These are phyloP conservation scores for Darksidea phi DNA, from an alignment of 495 filamentous ascomycete species.

Conservation along the genomic window DNA sequence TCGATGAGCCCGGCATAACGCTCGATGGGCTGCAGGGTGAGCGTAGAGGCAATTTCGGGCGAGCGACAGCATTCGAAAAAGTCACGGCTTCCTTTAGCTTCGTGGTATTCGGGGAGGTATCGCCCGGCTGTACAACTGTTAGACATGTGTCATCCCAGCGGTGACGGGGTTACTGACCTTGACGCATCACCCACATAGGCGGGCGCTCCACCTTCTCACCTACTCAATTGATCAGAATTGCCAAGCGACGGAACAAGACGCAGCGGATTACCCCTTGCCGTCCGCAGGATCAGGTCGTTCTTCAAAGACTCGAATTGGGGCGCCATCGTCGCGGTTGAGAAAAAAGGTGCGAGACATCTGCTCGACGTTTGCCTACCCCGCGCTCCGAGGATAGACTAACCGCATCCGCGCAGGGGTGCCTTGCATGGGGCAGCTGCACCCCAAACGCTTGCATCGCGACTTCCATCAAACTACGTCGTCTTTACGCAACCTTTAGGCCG, in stretches of 20 bases:
- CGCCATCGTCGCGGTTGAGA: slow-evolving; percentile 26
- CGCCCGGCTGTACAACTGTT: slow-evolving; percentile 67
- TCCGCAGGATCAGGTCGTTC: slow-evolving; percentile 86
- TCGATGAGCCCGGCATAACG: slow-evolving; percentile 87
- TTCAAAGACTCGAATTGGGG: slow-evolving; percentile 69
- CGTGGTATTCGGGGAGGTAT: slow-evolving; percentile 96
- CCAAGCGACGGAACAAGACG: not conserved
- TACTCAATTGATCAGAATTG: slow-evolving; percentile 46
- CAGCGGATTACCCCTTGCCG: slow-evolving; percentile 70
- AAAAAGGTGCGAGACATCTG: slow-evolving; percentile 36
- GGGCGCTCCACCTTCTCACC: slow-evolving; percentile 87
- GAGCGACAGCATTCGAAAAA: slow-evolving; percentile 97
- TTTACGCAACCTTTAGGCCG: too few relatives aligned
- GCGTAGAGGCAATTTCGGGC: slow-evolving; percentile 84
- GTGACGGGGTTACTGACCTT: slow-evolving; percentile 58
- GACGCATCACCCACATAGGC: slow-evolving; percentile 98
- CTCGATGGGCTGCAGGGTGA: slow-evolving; percentile 92
- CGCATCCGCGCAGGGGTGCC: not conserved
- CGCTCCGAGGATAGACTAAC: not conserved
- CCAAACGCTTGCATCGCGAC: too few relatives aligned
- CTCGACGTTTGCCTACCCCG: too few relatives aligned
- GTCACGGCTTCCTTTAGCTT: slow-evolving; percentile 82
- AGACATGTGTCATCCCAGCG: not conserved
- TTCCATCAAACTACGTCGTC: too few relatives aligned
- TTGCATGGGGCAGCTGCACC: too few relatives aligned